These are phyloP conservation scores for Microbotryum intermedium DNA, from an alignment of 1,284 basidiomycete species.

Conservation along the genomic window DNA sequence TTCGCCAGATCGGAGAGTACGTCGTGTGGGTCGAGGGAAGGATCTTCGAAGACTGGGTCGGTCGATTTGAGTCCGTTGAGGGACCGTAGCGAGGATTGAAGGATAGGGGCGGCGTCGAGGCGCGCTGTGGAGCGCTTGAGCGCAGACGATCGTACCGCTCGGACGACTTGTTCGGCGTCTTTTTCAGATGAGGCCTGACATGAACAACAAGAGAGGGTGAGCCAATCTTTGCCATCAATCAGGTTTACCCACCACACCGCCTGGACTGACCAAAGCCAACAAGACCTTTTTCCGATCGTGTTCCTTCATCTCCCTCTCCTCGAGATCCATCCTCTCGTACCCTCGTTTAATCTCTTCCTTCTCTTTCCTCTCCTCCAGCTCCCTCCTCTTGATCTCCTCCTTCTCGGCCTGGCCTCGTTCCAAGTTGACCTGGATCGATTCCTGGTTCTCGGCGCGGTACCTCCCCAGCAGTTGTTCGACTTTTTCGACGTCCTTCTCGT, in stretches of 20 bases:
- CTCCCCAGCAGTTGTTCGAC: conserved; percentile 75
- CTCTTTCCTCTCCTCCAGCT: conserved; percentile 57
- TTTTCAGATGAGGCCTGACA: conserved; percentile 16
- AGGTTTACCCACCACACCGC: no score
- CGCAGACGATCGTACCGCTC: conserved; percentile 28
- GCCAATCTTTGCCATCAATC: neutral
- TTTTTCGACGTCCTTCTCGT: conserved; percentile 73
- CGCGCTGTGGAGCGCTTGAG: conserved; percentile 44
- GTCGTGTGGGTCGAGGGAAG: conserved; percentile 19
- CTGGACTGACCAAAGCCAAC: conserved; percentile 18
- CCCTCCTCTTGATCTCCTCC: conserved; percentile 57
- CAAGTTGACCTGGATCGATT: conserved; percentile 65
- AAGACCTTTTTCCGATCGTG: conserved; percentile 24
- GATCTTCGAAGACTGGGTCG: neutral
- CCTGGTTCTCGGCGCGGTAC: conserved; percentile 71
- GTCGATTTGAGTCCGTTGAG: neutral
- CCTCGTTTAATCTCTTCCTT: conserved; percentile 43
- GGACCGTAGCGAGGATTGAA: conserved; percentile 2
- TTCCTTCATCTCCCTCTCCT: conserved; percentile 57
- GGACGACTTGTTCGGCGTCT: conserved; percentile 19
- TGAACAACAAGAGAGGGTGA: neutral
- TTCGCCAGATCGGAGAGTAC: conserved; percentile 19
- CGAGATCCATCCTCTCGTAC: conserved; percentile 8
- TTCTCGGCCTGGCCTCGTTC: conserved; percentile 57
- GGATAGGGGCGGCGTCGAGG: neutral